phyloP scores from a whole-genome alignment of 805 yeast species.

The Starmerella kuoi region DNA sequence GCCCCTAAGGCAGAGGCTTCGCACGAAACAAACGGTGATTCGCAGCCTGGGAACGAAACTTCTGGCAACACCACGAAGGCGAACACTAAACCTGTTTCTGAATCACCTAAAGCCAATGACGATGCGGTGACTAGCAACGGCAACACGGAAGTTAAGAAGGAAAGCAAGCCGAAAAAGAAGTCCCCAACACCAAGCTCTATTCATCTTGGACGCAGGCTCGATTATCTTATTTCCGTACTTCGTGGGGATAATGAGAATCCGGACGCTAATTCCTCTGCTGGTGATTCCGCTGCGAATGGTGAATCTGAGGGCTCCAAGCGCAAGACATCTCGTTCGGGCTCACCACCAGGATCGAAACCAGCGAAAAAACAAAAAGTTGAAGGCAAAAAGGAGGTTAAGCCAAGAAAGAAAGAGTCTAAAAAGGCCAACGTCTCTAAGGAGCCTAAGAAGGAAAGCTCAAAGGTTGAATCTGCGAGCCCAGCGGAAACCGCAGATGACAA shows the following conservation, averaged over 20 bases:
- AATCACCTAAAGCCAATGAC: constrained; percentile 4
- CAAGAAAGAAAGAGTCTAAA: constrained; percentile 19
- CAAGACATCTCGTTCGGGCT: constrained; percentile 9
- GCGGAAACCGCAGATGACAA: constrained; percentile 24
- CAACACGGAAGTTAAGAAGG: constrained; percentile 4
- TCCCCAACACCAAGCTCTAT: constrained; percentile 65
- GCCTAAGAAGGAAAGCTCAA: constrained; percentile 7
- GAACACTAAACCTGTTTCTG: constrained; percentile 12
- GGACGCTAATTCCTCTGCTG: background rate
- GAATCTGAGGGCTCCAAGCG: constrained; percentile 16
- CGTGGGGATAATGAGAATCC: constrained; percentile 39
- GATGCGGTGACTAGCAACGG: background rate
- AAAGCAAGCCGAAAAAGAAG: constrained; percentile 18
- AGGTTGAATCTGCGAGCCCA: constrained; percentile 12
- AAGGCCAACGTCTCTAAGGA: constrained; percentile 4
- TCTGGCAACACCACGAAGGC: background rate
- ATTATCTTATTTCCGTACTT: constrained; percentile 63
- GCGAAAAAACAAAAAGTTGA: constrained; percentile 14
- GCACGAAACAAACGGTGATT: background rate
- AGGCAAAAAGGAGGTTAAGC: constrained; percentile 7
- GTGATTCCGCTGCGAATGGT: constrained; percentile 6
- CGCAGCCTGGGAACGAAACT: background rate
- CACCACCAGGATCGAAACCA: constrained; percentile 13
- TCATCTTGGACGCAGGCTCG: constrained; percentile 83
- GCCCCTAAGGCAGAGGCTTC: background rate